Base-by-base conservation (phyloP, 129 eudicot species). In the Kitagawia praeruptora region DNA sequence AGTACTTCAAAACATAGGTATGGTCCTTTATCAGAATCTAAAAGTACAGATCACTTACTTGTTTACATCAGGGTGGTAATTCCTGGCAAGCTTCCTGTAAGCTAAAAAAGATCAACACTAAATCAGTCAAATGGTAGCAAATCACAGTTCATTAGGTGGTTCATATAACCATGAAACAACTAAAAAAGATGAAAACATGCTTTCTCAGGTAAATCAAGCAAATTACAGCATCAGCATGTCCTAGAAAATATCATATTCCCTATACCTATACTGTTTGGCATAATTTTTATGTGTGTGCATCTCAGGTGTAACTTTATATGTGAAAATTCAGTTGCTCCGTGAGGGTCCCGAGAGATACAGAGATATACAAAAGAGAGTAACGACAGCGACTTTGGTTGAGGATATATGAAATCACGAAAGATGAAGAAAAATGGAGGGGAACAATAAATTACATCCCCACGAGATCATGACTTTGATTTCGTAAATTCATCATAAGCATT, bases 41-140 rank as follows among this genome's bases (percentile, higher is more conserved):
- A 21, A 61, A 86, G 73, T 58, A 42, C 76, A 81, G 48, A 46
- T 45, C 40, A 74, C 97, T 89, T 85, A 94, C 98, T 91, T 94
- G 96, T 94, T 94, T 78, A 94, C 98, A 87, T 94, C 98, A 51
- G 98, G 98, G 80, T 94, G 98, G 80, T 87, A 91, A 85, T 85
- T 91, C 84, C 98, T 88, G 49, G 98, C 98, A 83, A 94, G 98
- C 92, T 94, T 90, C 85, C 96, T 82, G 85, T 94, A 94, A 49
- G 98, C 98, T 94, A 90, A 87, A 73, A 82, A 80, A 27, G 8
- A 74, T 41, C 2, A 11, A 81, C 34, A 18, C 28, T 42, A 40
- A 49, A 37, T 70, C 75, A 77, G 76, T 27, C 39, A 75, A 25
- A 21, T 0, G 41, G 49, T 44, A 37, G 15, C 39, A 45, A 45